Percentiles rank a stretch among this genome's conserved stretches.
These are phyloP conservation scores for Candida mesenterica DNA, from an alignment of 1,139 yeast species.

Conservation along the genomic window DNA sequence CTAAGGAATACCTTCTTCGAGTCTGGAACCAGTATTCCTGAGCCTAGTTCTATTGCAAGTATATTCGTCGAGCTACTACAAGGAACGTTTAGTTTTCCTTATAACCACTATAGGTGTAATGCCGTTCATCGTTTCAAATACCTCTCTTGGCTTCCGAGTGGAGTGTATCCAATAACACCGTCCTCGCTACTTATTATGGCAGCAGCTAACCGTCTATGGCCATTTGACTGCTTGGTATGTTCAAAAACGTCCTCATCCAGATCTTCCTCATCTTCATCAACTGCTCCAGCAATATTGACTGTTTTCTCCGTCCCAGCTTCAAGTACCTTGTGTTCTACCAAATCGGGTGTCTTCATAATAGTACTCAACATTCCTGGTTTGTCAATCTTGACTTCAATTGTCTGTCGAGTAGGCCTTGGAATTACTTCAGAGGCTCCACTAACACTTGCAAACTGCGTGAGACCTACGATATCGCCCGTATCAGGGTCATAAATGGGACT, in stretches of 20 bases:
- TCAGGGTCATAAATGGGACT: constrained; percentile 7
- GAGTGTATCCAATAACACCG: constrained; percentile 6
- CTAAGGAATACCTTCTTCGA: too few species aligned
- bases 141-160: neutral
- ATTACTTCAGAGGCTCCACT: too few species aligned
- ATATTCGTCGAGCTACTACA: too few species aligned
- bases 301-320: too few species aligned
- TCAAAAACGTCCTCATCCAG: constrained; percentile 1
- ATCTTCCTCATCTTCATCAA: constrained; percentile 4
- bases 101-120: too few species aligned
- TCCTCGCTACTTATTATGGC: constrained; percentile 1
- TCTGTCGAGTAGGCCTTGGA: neutral
- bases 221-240: constrained; percentile 1
- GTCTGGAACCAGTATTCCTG: too few species aligned
- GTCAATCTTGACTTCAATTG: constrained; percentile 7
- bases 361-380: constrained; percentile 6
- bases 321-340: neutral
- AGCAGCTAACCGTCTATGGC: neutral
- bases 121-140: too few species aligned
- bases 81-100: too few species aligned
- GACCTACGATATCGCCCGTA: constrained; percentile 5
- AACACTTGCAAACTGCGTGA: too few species aligned
- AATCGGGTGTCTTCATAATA: constrained; percentile 1
- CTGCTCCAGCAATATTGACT: too few species aligned
- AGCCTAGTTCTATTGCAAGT: too few species aligned